Conservation (phyloP, 2,329 filamentous ascomycete genomes). For the Fusarium sp. region DNA sequence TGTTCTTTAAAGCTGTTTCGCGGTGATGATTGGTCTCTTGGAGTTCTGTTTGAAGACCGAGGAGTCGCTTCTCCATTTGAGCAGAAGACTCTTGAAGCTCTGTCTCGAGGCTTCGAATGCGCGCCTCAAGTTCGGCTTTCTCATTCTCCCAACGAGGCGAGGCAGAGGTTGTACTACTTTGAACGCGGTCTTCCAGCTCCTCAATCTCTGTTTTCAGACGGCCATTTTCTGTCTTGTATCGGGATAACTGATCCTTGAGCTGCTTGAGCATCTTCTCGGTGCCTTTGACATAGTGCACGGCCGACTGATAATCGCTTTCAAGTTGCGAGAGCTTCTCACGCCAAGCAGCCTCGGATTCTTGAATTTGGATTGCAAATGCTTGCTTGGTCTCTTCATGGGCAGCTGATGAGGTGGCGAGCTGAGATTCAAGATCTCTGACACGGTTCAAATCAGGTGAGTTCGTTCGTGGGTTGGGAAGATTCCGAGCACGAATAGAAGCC, state of each 20-base stretch:
- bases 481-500: slow-evolving; percentile 74
- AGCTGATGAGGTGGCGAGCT: slow-evolving; percentile 79
- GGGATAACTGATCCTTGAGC: slow-evolving; percentile 95
- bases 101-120: slow-evolving; percentile 74
- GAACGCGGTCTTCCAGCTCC: slow-evolving; percentile 65
- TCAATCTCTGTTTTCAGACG: slow-evolving; percentile 86
- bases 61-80: slow-evolving; percentile 77
- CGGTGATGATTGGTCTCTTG: slow-evolving; percentile 72
- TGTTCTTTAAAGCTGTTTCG: slow-evolving; percentile 68
- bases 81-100: slow-evolving; percentile 73
- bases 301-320: slow-evolving; percentile 97
- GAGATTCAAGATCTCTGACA: slow-evolving; percentile 85
- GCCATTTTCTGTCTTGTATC: slow-evolving; percentile 87
- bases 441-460: slow-evolving; percentile 83
- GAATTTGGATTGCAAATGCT: slow-evolving; percentile 79
- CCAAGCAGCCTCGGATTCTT: slow-evolving; percentile 88
- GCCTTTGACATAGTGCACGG: slow-evolving; percentile 96
- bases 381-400: slow-evolving; percentile 87
- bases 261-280: slow-evolving; percentile 99
- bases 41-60: slow-evolving; percentile 75
- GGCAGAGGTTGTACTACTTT: slow-evolving; percentile 52
- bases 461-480: slow-evolving; percentile 74
- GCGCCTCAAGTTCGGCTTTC: slow-evolving; percentile 70
- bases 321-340: slow-evolving; percentile 93
- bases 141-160: slow-evolving; percentile 79